Conservation (phyloP, 2,329 filamentous ascomycete species). For the Ambrosiella xylebori region DNA sequence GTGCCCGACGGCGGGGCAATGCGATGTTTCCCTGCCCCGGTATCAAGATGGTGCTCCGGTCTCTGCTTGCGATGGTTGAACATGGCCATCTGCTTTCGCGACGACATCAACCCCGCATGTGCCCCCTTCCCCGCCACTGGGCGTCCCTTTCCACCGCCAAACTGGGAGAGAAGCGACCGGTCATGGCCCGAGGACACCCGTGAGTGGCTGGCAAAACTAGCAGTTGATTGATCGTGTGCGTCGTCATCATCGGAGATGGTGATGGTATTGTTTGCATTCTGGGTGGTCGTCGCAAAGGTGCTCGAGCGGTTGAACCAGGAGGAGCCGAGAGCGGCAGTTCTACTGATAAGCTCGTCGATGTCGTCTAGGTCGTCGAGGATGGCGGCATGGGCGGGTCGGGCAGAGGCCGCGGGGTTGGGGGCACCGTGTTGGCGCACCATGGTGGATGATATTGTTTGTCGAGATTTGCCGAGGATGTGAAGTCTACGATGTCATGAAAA, state of each 20-base stretch:
- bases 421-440: constrained; percentile 7
- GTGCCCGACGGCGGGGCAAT: constrained; percentile 17
- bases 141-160: neutral
- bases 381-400: neutral
- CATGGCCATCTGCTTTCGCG: constrained; percentile 37
- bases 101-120: constrained; percentile 25
- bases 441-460: neutral
- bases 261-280: neutral
- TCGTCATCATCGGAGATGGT: neutral
- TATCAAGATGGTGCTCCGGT: constrained; percentile 38
- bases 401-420: neutral
- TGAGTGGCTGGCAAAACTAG: neutral
- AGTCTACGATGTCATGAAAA: constrained; percentile 4
- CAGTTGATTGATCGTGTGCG: neutral
- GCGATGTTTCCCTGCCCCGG: constrained; percentile 24
- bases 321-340: constrained; percentile 9
- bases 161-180: neutral
- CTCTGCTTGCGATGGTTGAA: constrained; percentile 38
- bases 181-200: neutral
- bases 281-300: neutral
- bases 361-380: constrained; percentile 6
- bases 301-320: constrained; percentile 9
- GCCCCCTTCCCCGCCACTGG: neutral
- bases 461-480: neutral
- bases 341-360: constrained; percentile 11